Evolutionary conservation across 2,329 filamentous ascomycete species (phyloP).

Genomic region (Cladophialophora psammophila): DNA sequence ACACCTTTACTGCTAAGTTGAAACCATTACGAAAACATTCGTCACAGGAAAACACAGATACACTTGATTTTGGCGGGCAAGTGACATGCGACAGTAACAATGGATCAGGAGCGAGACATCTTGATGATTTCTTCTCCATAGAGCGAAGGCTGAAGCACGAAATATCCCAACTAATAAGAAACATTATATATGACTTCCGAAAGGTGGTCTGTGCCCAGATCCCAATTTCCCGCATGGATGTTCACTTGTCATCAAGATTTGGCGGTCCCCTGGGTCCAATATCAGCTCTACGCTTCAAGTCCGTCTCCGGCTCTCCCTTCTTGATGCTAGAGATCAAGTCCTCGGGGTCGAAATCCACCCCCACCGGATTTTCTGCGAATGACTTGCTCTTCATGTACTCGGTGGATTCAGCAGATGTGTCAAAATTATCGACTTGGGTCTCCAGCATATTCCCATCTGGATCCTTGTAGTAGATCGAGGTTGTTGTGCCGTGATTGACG

Average conservation of each 20-base stretch:
- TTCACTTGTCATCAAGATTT: background rate
- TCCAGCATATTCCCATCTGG: slow-evolving; percentile 60
- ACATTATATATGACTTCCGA: background rate
- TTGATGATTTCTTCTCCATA: no score
- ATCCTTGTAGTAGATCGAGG: slow-evolving; percentile 58
- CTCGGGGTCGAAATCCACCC: slow-evolving; percentile 23
- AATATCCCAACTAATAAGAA: no score
- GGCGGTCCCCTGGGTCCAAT: slow-evolving; percentile 8
- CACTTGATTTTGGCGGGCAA: background rate
- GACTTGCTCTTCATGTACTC: slow-evolving; percentile 12
- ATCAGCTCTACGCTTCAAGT: slow-evolving; percentile 21
- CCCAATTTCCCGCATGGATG: background rate
- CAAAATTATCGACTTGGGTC: slow-evolving; percentile 56
- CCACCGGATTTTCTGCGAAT: slow-evolving; percentile 22
- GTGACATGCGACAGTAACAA: background rate
- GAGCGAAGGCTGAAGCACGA: no score
- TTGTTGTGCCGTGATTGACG: slow-evolving; percentile 58
- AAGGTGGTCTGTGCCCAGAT: background rate
- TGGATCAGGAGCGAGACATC: background rate
- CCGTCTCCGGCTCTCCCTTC: slow-evolving; percentile 13
- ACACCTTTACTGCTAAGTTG: no score
- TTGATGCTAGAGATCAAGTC: slow-evolving; percentile 15
- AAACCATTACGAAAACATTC: no score
- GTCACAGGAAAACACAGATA: no score
- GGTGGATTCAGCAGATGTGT: slow-evolving; percentile 9